Evolutionary conservation across 805 yeast species (phyloP).

Genomic region (Wickerhamomyces sydowiorum): DNA sequence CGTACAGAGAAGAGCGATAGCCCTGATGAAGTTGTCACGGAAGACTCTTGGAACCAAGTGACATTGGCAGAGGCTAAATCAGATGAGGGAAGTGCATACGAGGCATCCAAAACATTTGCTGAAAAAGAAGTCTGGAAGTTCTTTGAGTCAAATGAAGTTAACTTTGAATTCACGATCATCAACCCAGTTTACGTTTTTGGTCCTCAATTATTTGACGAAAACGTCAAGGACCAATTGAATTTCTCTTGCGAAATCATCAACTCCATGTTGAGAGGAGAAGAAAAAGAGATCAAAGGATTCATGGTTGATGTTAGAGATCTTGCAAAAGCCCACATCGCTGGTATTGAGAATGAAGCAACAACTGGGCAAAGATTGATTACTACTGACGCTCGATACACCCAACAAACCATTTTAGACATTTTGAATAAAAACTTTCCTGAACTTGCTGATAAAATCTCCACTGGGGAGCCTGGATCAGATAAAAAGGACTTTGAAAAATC

Average conservation of each 20-base stretch:
- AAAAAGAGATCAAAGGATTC: conserved; percentile 18
- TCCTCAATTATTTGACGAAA: conserved; percentile 40
- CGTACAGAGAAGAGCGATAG: conserved; percentile 19
- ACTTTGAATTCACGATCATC: conserved; percentile 32
- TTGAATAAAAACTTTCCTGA: conserved; percentile 29
- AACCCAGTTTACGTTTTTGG: conserved; percentile 42
- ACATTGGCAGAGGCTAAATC: conserved; percentile 9
- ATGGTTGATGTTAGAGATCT: conserved; percentile 46
- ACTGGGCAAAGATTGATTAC: conserved; percentile 16
- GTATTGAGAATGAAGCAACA: conserved; percentile 23
- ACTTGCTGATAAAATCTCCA: conserved; percentile 32
- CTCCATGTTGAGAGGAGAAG: conserved; percentile 20
- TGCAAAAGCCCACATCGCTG: conserved; percentile 42
- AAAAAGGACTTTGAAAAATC: neutral
- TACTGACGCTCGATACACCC: conserved; percentile 3
- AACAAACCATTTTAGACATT: conserved; percentile 9
- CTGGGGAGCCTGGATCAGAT: conserved; percentile 24
- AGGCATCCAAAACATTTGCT: conserved; percentile 45
- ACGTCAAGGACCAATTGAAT: conserved; percentile 27
- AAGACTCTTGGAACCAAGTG: conserved; percentile 28
- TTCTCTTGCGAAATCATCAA: conserved; percentile 26
- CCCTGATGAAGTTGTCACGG: conserved; percentile 16
- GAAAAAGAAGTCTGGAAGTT: conserved; percentile 53
- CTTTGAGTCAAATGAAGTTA: conserved; percentile 23
- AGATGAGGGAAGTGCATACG: conserved; percentile 27